Evolutionary conservation across 805 yeast genomes (phyloP), one percentile per base, ranked within the genome.

Genomic region (Pichia manshurica): DNA sequence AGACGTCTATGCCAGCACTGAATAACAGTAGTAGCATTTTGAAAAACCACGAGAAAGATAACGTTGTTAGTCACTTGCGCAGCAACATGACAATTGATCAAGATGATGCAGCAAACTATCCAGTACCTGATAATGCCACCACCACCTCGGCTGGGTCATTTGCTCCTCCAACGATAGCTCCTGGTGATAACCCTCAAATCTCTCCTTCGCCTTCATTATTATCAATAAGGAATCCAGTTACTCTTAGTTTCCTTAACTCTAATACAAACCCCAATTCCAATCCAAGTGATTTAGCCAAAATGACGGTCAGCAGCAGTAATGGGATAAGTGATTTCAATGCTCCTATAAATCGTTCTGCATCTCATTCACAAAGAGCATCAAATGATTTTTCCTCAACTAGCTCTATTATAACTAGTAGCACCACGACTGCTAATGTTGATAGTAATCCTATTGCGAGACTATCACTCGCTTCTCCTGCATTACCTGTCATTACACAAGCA

Each of bases 401-500:
- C n/a, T 47, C 50, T 4, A 39, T 47, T 28, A 7, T 29, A 2
- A 47, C 50, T 2, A 38, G 16, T 9, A 35, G 22, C 13, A 25
- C 55, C 28, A 25, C 39, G 15, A 28, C 44, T n/a, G 25, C 43
- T 10, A 49, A 39, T 49, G 17, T 13, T n/a, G 50, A 47, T 49
- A 35, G 15, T 15, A 64, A 64, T 44, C 67, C 68, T 2, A 53
- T 61, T 34, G 53, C 52, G 31, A 56, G 59, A 44, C 53, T 65
- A 20, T 54, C 64, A 25, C 45, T 63, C 8, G 66, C 67, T 1
- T 54, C 65, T 1, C 67, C 68, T 13, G 69, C 69, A 1, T 48
- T 65, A 28, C 69, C 69, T 13, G 64, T 65, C 6, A 64, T 65
- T 2, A 65, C 69, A 2, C 66, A 62, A 37, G 66, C 69, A 15